Percentiles rank a stretch among this genome's conserved stretches.
Conservation (phyloP, 495 filamentous ascomycete genomes). For the Lepraria neglecta region DNA sequence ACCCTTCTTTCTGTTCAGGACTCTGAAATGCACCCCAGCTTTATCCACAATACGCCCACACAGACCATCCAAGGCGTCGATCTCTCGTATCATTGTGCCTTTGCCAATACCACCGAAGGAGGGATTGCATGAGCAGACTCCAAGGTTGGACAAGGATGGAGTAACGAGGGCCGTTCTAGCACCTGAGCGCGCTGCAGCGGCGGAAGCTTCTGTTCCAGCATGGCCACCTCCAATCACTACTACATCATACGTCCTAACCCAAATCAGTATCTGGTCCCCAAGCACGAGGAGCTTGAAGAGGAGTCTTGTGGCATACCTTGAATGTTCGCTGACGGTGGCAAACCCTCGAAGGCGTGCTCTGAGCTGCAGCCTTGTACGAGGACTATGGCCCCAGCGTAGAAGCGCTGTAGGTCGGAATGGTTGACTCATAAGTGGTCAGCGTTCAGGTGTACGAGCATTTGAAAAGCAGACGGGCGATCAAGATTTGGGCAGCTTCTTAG, state of each 20-base stretch:
- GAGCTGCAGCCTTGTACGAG: conserved; percentile 27
- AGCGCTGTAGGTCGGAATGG: conserved; percentile 32
- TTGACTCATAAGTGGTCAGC: conserved; percentile 34
- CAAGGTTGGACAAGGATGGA: conserved; percentile 76
- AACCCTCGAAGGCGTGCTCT: conserved; percentile 25
- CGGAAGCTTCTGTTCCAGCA: conserved; percentile 88
- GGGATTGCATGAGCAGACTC: conserved; percentile 95
- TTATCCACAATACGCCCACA: conserved; percentile 87
- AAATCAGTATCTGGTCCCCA: conserved; percentile 5
- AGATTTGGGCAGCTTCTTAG: background rate
- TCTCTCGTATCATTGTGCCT: conserved; percentile 89
- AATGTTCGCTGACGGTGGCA: conserved; percentile 41
- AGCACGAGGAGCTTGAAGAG: conserved; percentile 1
- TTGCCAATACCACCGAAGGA: conserved; percentile 98
- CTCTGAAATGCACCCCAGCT: conserved; percentile 83
- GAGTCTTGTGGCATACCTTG: conserved; percentile 32
- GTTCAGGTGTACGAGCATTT: background rate
- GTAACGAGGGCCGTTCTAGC: conserved; percentile 88
- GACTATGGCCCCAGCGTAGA: conserved; percentile 33
- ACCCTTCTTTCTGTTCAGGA: conserved; percentile 83
- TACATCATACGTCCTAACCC: conserved; percentile 73
- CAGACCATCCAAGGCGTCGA: conserved; percentile 91
- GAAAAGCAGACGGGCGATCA: background rate
- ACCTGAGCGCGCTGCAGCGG: conserved; percentile 85
- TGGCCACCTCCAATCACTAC: conserved; percentile 94